These are phyloP conservation scores for Metschnikowia borealis DNA, from an alignment of 805 yeast species.

Conservation along the genomic window DNA sequence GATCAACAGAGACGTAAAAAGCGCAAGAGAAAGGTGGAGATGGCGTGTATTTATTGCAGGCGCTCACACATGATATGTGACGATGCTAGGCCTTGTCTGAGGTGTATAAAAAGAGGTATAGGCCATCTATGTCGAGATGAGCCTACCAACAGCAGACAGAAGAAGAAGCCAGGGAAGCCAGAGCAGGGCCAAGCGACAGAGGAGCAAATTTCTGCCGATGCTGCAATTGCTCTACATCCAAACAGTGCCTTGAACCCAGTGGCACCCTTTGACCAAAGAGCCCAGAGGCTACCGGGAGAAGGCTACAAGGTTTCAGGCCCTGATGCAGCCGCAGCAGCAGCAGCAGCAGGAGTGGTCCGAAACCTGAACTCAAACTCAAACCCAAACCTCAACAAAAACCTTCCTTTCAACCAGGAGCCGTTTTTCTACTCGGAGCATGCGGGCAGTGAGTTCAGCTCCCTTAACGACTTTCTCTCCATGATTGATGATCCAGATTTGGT, in stretches of 20 bases:
- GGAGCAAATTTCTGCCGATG: not conserved
- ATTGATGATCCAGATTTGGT: slow-evolving; percentile 79
- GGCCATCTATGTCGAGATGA: slow-evolving; percentile 85
- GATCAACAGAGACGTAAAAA: slow-evolving; percentile 1
- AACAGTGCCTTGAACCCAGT: not conserved
- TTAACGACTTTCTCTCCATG: slow-evolving; percentile 85
- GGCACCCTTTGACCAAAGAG: not conserved
- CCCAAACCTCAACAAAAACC: slow-evolving; percentile 36
- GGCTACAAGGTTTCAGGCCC: not conserved
- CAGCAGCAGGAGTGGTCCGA: not conserved
- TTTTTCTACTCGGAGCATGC: slow-evolving; percentile 87
- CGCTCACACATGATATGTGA: slow-evolving; percentile 95
- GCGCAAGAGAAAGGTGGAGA: slow-evolving; percentile 50
- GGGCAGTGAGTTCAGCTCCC: slow-evolving; percentile 85
- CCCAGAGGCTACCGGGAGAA: not conserved
- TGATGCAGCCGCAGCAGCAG: not conserved
- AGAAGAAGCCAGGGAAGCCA: slow-evolving; percentile 23
- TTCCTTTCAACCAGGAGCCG: slow-evolving; percentile 59
- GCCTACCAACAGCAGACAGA: slow-evolving; percentile 43
- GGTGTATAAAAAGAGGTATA: slow-evolving; percentile 83
- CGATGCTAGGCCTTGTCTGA: slow-evolving; percentile 65
- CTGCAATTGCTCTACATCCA: not conserved
- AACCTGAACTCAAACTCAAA: slow-evolving; percentile 34
- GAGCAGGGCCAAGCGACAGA: not conserved
- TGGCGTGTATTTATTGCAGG: slow-evolving; percentile 88